A percentile compares a stretch with the other conserved stretches of the same genome.
phyloP scores from a whole-genome alignment of 23 red algal genomes.

The Cyanidioschyzon merolae region DNA sequence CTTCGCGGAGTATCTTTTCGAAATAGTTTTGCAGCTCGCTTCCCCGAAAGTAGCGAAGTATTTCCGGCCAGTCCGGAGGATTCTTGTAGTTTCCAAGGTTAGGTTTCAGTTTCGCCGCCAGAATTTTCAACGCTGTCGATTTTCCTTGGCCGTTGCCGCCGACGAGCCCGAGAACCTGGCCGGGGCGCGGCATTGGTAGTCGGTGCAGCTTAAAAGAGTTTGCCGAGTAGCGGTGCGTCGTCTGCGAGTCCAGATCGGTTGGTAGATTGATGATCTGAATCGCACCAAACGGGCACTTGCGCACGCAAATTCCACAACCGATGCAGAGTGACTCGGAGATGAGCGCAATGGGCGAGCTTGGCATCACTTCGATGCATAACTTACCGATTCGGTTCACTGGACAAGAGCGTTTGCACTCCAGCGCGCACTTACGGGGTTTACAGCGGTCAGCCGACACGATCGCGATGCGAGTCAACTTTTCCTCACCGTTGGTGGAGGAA shows the following conservation, averaged over 20 bases:
- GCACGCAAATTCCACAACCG: constrained; percentile 97
- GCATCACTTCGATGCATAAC: constrained; percentile 96
- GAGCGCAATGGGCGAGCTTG: constrained; percentile 57
- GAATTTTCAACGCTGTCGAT: constrained; percentile 77
- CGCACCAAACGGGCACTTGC: constrained; percentile 97
- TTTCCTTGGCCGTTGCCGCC: constrained; percentile 97
- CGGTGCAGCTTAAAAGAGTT: constrained; percentile 99
- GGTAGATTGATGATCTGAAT: constrained; percentile 99
- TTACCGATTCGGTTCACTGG: constrained; percentile 97
- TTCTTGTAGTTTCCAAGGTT: constrained; percentile 73
- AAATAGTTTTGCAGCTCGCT: constrained; percentile 99
- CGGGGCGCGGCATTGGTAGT: constrained; percentile 73
- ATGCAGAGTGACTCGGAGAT: constrained; percentile 95
- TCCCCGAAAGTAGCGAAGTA: constrained; percentile 87
- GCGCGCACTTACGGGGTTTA: constrained; percentile 73
- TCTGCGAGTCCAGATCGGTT: constrained; percentile 92
- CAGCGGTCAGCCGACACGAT: constrained; percentile 87
- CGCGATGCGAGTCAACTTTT: constrained; percentile 89
- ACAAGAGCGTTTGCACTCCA: constrained; percentile 87
- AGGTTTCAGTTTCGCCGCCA: constrained; percentile 82
- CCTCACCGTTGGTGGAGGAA: constrained; percentile 9
- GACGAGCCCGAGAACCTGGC: constrained; percentile 88
- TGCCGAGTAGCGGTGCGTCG: constrained; percentile 78
- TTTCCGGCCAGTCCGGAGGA: constrained; percentile 97
- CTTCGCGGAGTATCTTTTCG: constrained; percentile 65